phyloP scores from a whole-genome alignment of 352 stramenopile species.

The Phytophthora foliorum region DNA sequence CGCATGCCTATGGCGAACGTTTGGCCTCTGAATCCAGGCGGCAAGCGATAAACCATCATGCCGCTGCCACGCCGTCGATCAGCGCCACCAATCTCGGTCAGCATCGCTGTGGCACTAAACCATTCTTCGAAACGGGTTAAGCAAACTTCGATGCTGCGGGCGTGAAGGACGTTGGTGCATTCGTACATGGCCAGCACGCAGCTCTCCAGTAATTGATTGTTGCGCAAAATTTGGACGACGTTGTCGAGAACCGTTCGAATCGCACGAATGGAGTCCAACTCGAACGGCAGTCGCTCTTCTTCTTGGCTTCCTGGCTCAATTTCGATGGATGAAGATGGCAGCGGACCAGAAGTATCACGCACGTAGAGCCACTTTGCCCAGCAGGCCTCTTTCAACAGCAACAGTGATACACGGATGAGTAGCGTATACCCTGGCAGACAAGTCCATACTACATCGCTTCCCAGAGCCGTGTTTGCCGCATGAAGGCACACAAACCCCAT shows the following conservation, averaged over 20 bases:
- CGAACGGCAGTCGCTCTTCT: constrained; percentile 51
- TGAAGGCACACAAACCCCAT: constrained; percentile 70
- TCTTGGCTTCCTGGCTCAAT: constrained; percentile 37
- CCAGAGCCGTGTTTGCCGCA: constrained; percentile 49
- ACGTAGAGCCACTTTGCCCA: constrained; percentile 75
- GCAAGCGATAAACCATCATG: constrained; percentile 58
- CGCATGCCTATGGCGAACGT: constrained; percentile 68
- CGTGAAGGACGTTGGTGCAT: constrained; percentile 75
- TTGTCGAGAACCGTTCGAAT: constrained; percentile 68
- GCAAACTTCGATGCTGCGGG: constrained; percentile 69
- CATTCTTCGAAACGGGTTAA: constrained; percentile 76
- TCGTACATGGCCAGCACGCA: constrained; percentile 78
- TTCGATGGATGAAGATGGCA: constrained; percentile 43
- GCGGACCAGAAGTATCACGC: constrained; percentile 51
- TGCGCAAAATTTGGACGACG: constrained; percentile 63
- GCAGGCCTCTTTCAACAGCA: constrained; percentile 74
- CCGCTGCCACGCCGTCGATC: constrained; percentile 26
- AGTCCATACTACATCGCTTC: constrained; percentile 52
- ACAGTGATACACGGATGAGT: constrained; percentile 63
- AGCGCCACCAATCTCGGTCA: constrained; percentile 30
- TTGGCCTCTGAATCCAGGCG: constrained; percentile 54
- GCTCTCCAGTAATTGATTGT: constrained; percentile 70
- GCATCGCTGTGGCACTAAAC: constrained; percentile 58
- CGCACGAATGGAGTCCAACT: constrained; percentile 57
- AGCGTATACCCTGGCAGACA: constrained; percentile 70